Conservation (phyloP, 2,329 filamentous ascomycete species). For the Colletotrichum tabaci region DNA sequence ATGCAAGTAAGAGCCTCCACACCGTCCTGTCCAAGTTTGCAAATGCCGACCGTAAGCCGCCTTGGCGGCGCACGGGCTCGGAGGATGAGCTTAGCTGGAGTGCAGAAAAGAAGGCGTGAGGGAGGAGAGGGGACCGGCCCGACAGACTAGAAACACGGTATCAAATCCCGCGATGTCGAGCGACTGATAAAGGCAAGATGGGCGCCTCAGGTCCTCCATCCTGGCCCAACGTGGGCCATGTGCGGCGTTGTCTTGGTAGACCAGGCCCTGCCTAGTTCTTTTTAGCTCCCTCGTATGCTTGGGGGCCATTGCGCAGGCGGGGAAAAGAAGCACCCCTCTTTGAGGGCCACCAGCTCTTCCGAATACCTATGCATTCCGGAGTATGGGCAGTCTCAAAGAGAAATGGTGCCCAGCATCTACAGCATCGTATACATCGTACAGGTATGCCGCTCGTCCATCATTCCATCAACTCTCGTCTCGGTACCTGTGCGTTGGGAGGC, state of each 20-base stretch:
- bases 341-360: no score
- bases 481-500: no score
- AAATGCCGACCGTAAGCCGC: conserved; percentile 21
- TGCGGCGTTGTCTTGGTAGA: no score
- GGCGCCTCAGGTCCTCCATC: neutral
- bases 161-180: neutral
- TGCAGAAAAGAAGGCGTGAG: neutral
- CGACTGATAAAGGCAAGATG: neutral
- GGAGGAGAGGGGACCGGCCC: conserved; percentile 1
- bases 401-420: no score
- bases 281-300: no score
- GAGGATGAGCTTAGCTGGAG: neutral
- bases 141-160: neutral
- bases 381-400: no score
- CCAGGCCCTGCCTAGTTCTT: no score
- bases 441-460: neutral
- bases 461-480: neutral
- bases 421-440: no score
- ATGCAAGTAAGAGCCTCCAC: neutral
- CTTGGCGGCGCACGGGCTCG: conserved; percentile 4
- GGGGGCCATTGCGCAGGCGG: no score
- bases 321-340: no score
- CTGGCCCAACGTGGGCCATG: no score
- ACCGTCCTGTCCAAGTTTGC: neutral
- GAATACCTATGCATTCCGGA: no score